A percentile compares a stretch with the other conserved stretches of the same genome.
Conservation (phyloP, 1,284 basidiomycete species). For the Neonothopanus nambi region DNA sequence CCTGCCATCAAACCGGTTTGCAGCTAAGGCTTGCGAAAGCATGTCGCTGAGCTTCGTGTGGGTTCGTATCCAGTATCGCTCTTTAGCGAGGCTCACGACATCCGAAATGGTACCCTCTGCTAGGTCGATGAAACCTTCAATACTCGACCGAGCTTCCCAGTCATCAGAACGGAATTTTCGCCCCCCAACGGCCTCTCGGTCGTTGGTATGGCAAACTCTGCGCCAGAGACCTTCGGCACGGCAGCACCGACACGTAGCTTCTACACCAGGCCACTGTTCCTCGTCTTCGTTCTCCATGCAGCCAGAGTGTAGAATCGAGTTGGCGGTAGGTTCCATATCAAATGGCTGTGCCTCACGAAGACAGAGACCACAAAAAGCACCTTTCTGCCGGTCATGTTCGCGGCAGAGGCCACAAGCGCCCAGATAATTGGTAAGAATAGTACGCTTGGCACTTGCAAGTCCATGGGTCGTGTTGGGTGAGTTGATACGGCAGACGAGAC, state of each 20-base stretch:
- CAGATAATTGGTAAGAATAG: constrained; percentile 39
- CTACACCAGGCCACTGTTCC: constrained; percentile 62
- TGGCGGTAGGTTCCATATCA: constrained; percentile 32
- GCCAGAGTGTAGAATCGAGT: constrained; percentile 40
- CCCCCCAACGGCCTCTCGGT: constrained; percentile 61
- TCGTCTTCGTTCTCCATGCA: constrained; percentile 71
- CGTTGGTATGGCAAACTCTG: constrained; percentile 45
- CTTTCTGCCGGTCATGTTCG: constrained; percentile 56
- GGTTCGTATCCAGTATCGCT: constrained; percentile 67
- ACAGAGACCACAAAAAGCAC: constrained; percentile 65
- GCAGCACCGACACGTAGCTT: constrained; percentile 66
- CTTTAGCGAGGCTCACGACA: constrained; percentile 59
- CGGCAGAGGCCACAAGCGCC: constrained; percentile 56
- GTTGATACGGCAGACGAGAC: constrained; percentile 72
- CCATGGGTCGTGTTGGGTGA: constrained; percentile 49
- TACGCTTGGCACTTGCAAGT: constrained; percentile 48
- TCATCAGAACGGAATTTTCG: constrained; percentile 44
- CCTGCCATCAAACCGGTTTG: constrained; percentile 39
- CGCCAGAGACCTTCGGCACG: constrained; percentile 61
- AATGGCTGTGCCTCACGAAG: constrained; percentile 55
- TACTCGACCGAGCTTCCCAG: constrained; percentile 57
- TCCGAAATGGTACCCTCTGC: constrained; percentile 69
- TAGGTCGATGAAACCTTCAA: constrained; percentile 68
- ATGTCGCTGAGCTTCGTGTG: constrained; percentile 66
- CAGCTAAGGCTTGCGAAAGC: constrained; percentile 59